A percentile compares a stretch with the other conserved stretches of the same genome.
Evolutionary conservation across 1,284 basidiomycete species (phyloP).

Genomic region (Golubevia sp.): DNA sequence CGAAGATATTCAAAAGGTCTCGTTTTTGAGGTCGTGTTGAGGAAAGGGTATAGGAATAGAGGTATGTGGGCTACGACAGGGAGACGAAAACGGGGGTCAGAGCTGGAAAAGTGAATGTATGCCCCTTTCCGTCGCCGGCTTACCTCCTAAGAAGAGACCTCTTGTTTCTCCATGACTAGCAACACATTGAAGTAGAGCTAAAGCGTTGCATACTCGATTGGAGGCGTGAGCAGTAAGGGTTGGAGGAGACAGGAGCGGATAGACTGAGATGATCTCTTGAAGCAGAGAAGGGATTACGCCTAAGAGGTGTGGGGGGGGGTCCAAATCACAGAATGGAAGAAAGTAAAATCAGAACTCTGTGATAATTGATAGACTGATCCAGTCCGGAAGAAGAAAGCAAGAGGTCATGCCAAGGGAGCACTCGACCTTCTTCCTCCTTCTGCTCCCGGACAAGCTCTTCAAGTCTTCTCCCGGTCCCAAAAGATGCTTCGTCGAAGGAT

Average conservation of each 20-base stretch:
- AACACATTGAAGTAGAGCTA: conserved; percentile 95
- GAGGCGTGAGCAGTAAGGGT: conserved; percentile 96
- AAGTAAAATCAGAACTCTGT: too few species aligned
- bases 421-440: too few species aligned
- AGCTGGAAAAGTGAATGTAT: neutral
- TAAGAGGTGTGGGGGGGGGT: conserved; percentile 57
- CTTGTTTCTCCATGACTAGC: conserved; percentile 64
- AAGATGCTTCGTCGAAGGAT: too few species aligned
- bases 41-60: conserved; percentile 96
- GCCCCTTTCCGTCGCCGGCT: neutral
- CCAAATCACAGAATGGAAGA: neutral
- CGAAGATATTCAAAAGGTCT: conserved; percentile 98
- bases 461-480: too few species aligned
- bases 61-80: conserved; percentile 87
- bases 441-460: too few species aligned
- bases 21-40: conserved; percentile 98
- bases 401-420: too few species aligned
- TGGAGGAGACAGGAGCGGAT: conserved; percentile 92
- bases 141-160: conserved; percentile 48
- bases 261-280: conserved; percentile 98
- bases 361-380: too few species aligned
- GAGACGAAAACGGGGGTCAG: conserved; percentile 67
- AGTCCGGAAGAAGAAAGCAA: too few species aligned
- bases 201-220: conserved; percentile 99
- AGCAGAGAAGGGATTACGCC: conserved; percentile 98